Percentiles rank a stretch among this genome's conserved stretches.
phyloP scores from a whole-genome alignment of 352 stramenopile genomes.

The Globisporangium spinosum region DNA sequence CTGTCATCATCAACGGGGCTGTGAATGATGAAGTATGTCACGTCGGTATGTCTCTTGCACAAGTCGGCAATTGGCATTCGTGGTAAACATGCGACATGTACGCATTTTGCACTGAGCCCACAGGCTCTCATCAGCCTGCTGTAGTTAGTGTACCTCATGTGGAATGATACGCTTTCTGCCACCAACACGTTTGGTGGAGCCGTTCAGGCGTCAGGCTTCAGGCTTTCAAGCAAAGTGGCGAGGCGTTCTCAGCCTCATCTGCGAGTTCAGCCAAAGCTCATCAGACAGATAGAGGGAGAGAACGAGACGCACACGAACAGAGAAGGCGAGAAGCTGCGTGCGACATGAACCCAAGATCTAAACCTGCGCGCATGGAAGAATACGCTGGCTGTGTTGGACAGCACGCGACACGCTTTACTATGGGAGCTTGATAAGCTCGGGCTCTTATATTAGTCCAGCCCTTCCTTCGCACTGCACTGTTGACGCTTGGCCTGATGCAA shows the following conservation, averaged over 20 bases:
- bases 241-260: not conserved
- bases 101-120: slow-evolving; percentile 1
- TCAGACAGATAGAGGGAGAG: not conserved
- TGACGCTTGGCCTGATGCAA: not conserved
- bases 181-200: too few species aligned
- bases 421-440: not conserved
- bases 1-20: not conserved
- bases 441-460: too few species aligned
- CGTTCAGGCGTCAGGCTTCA: too few species aligned
- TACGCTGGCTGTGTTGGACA: not conserved
- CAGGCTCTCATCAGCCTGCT: not conserved
- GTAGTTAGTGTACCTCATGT: not conserved
- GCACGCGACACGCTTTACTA: not conserved
- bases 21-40: not conserved
- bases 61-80: not conserved
- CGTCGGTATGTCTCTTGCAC: not conserved
- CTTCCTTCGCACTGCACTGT: not conserved
- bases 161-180: not conserved
- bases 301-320: not conserved
- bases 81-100: not conserved
- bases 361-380: not conserved
- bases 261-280: too few species aligned
- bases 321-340: not conserved
- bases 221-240: not conserved
- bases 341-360: not conserved